Percentiles rank a stretch among this genome's conserved stretches.
Conservation (phyloP, 2,329 filamentous ascomycete genomes). For the Colletotrichum godetiae region DNA sequence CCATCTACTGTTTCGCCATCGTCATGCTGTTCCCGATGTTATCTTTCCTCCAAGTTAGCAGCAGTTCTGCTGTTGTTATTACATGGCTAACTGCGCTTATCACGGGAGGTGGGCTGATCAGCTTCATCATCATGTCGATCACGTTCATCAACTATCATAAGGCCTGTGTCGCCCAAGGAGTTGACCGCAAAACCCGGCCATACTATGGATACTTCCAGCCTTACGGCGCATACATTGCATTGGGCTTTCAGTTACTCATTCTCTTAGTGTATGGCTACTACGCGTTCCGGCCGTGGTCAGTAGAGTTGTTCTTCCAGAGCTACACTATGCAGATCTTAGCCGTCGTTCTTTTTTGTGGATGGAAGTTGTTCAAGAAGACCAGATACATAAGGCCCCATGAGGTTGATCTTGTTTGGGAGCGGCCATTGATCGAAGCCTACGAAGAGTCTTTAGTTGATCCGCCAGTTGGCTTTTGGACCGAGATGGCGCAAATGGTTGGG, state of each 20-base stretch:
- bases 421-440: slow-evolving; percentile 69
- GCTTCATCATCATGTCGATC: slow-evolving; percentile 63
- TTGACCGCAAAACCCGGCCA: slow-evolving; percentile 60
- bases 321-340: slow-evolving; percentile 69
- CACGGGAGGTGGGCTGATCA: slow-evolving; percentile 59
- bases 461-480: background rate
- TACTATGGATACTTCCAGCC: slow-evolving; percentile 71
- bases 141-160: slow-evolving; percentile 70
- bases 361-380: slow-evolving; percentile 73
- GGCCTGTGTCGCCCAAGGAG: slow-evolving; percentile 60
- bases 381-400: slow-evolving; percentile 63
- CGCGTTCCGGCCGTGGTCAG: slow-evolving; percentile 48
- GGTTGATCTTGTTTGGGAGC: slow-evolving; percentile 70
- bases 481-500: background rate
- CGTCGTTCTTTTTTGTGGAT: slow-evolving; percentile 65
- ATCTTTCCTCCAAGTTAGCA: slow-evolving; percentile 63
- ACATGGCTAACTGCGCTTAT: slow-evolving; percentile 61
- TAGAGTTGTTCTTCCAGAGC: slow-evolving; percentile 64
- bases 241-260: slow-evolving; percentile 54
- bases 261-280: slow-evolving; percentile 67
- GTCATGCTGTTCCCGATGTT: slow-evolving; percentile 65
- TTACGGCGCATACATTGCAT: slow-evolving; percentile 62
- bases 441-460: slow-evolving; percentile 47
- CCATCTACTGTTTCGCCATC: slow-evolving; percentile 66
- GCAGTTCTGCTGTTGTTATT: slow-evolving; percentile 60